Evolutionary conservation across 2,329 filamentous ascomycete genomes (phyloP).

Genomic region (Aspergillus intermedius): DNA sequence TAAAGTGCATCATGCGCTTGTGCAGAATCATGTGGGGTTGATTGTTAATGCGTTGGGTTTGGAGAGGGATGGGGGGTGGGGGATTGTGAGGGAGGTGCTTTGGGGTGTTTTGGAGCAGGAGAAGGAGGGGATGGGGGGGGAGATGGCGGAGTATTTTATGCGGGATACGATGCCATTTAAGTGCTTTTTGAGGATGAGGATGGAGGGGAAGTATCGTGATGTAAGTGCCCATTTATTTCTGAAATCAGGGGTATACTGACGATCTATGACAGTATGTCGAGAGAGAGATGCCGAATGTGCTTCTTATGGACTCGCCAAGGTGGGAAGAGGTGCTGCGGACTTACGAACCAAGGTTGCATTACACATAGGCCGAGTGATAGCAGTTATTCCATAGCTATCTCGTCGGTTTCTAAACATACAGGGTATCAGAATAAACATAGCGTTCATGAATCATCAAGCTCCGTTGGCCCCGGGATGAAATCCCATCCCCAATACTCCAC

Average conservation of each 20-base stretch:
- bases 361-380: neutral
- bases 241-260: neutral
- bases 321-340: neutral
- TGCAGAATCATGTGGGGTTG: slow-evolving; percentile 13
- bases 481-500: slow-evolving; percentile 22
- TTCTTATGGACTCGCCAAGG: neutral
- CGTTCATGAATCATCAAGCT: neutral
- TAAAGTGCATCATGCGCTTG: slow-evolving; percentile 13
- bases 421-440: too few relatives aligned
- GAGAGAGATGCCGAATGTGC: neutral
- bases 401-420: neutral
- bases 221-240: slow-evolving; percentile 4
- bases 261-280: neutral
- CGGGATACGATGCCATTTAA: slow-evolving; percentile 15
- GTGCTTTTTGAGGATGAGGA: slow-evolving; percentile 16
- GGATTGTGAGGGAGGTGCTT: slow-evolving; percentile 7
- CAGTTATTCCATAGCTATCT: too few relatives aligned
- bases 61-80: slow-evolving; percentile 11
- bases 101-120: neutral
- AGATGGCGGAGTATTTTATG: slow-evolving; percentile 8
- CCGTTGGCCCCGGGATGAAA: neutral
- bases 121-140: neutral
- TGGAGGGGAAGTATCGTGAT: slow-evolving; percentile 12
- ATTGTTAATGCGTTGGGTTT: slow-evolving; percentile 8
- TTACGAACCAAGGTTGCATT: neutral